Evolutionary conservation across 106 monocot genomes (phyloP), one percentile per base, ranked within the genome.

Genomic region (Vanilla planifolia): DNA sequence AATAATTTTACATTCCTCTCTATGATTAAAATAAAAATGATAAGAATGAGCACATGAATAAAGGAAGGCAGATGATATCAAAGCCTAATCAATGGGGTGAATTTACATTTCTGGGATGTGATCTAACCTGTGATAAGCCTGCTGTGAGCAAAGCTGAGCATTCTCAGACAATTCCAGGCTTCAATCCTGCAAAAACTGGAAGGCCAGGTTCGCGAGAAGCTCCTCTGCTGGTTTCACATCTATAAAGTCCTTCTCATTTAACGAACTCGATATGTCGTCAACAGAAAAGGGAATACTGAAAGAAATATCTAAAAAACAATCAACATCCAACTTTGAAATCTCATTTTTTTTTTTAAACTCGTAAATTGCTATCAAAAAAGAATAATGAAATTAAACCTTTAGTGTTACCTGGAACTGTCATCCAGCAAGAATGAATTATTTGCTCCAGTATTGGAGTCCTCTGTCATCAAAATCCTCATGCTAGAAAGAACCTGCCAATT

Each of bases 171-270:
- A 16, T 5, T 5, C 45, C 45, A 5, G 15, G 70, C 67, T 56
- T 78, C 78, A 81, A 33, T 79, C 69, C 71, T 73, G 71, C 70
- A 88, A 77, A 83, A 88, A 83, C 26, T 83, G 79, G 82, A 88
- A 88, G 59, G 83, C 69, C 43, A 80, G 76, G 60, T 88, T 83
- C 50, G 64, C 65, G 34, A 83, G 77, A 77, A 83, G 83, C 64
- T 77, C 79, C 16, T 77, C 68, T 50, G 82, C 46, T 46, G 79
- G 74, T 61, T 62, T 69, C 26, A 80, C 77, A 46, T 77, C 79
- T 21, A 56, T 37, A 37, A 83, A 83, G 1, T 83, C 83, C 45
- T 72, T 83, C 17, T 80, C 83, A 53, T 76, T 67, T 25, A 69
- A 3, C 6, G 80, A 59, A 56, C 32, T 74, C 3, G 74, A 73